Percentiles rank a stretch among this genome's conserved stretches.
Evolutionary conservation across 768 basidiomycete species (phyloP).

Genomic region (Mycena maculata): DNA sequence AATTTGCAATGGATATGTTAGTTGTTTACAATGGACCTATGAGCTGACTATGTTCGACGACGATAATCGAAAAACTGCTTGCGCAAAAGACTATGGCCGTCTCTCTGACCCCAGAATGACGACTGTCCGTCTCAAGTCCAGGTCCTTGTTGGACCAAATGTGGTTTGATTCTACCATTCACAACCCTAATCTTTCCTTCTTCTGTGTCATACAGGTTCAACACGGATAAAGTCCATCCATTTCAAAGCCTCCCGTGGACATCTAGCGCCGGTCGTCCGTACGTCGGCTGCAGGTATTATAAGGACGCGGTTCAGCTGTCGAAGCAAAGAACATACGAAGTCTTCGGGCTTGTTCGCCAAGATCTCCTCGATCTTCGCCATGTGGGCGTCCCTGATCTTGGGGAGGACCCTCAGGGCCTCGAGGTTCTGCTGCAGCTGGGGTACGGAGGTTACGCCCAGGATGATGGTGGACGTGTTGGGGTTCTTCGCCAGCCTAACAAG

Average conservation of each 20-base stretch:
- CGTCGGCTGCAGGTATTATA: slow-evolving; percentile 32
- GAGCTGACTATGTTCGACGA: too few species aligned
- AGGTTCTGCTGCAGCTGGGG: slow-evolving; percentile 76
- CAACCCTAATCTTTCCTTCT: too few species aligned
- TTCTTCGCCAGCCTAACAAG: slow-evolving; percentile 72
- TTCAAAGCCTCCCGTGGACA: slow-evolving; percentile 35
- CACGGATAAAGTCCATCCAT: too few species aligned
- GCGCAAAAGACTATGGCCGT: too few species aligned
- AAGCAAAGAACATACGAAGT: slow-evolving; percentile 35
- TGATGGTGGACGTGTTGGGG: slow-evolving; percentile 73
- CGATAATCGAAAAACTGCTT: too few species aligned
- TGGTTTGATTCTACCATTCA: too few species aligned
- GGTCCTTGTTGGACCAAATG: too few species aligned
- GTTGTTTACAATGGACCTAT: too few species aligned
- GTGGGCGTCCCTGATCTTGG: slow-evolving; percentile 76
- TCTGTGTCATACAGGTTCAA: too few species aligned
- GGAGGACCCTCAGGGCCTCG: slow-evolving; percentile 77
- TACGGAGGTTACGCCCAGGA: slow-evolving; percentile 73
- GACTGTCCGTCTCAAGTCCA: too few species aligned
- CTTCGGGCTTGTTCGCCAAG: slow-evolving; percentile 72
- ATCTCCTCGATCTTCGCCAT: slow-evolving; percentile 76
- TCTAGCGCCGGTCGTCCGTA: slow-evolving; percentile 38
- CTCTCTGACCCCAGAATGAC: too few species aligned
- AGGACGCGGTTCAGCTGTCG: not conserved
- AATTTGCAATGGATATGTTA: too few species aligned